These are phyloP conservation scores for Anthoceros angustus DNA, from an alignment of 225 moss, liverwort and hornwort species.

Conservation along the genomic window DNA sequence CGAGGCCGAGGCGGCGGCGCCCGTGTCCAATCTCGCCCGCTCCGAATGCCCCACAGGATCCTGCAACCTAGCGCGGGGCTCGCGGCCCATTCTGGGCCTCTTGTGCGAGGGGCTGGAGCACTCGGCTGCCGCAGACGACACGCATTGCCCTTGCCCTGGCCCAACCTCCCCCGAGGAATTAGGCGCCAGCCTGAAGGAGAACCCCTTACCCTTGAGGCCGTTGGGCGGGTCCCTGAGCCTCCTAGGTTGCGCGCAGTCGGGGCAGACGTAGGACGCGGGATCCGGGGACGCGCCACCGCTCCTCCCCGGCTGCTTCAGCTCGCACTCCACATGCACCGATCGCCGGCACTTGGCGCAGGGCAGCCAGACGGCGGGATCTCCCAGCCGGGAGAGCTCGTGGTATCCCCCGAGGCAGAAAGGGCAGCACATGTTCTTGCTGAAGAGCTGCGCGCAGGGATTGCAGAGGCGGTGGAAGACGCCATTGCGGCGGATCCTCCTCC, in stretches of 20 bases:
- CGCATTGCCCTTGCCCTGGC: constrained; percentile 24
- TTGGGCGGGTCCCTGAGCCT: constrained; percentile 36
- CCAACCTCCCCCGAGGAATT: constrained; percentile 15
- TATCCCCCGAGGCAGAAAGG: constrained; percentile 61
- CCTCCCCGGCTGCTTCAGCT: constrained; percentile 28
- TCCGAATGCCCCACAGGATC: constrained; percentile 28
- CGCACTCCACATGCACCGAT: constrained; percentile 68
- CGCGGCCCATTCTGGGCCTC: constrained; percentile 56
- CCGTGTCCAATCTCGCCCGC: constrained; percentile 1
- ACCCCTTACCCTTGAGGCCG: constrained; percentile 28
- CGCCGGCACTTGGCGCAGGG: constrained; percentile 62
- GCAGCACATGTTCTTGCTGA: constrained; percentile 53
- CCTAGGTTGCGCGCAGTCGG: constrained; percentile 50
- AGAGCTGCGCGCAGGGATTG: constrained; percentile 49
- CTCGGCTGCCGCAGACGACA: constrained; percentile 35
- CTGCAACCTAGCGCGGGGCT: constrained; percentile 26
- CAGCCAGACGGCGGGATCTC: constrained; percentile 51
- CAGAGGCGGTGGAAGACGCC: constrained; percentile 52
- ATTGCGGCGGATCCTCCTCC: constrained; percentile 57
- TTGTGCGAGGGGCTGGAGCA: constrained; percentile 49
- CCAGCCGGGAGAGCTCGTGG: constrained; percentile 40
- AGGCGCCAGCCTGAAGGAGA: constrained; percentile 23
- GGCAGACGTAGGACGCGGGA: constrained; percentile 37
- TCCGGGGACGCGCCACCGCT: constrained; percentile 18
- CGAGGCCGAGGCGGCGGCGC: no score